Conservation (phyloP, 2,329 filamentous ascomycete species). For the Stachybotrys echinatus region DNA sequence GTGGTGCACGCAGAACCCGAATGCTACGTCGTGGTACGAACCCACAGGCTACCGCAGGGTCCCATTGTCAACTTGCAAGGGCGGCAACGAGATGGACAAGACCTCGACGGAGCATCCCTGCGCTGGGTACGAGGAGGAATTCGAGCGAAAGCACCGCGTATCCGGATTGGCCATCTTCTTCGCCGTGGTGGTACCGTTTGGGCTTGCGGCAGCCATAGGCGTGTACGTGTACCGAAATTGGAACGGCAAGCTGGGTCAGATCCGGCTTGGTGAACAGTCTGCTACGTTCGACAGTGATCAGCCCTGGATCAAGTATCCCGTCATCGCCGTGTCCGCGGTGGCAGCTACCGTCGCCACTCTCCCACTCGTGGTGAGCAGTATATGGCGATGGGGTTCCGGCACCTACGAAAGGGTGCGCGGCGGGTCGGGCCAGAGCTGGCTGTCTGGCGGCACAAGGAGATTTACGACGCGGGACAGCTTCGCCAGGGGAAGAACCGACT, state of each 20-base stretch:
- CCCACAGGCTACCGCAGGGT: conserved; percentile 86
- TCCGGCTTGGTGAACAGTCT: conserved; percentile 72
- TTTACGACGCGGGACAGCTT: conserved; percentile 91
- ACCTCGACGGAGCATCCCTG: conserved; percentile 53
- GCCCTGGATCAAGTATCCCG: conserved; percentile 75
- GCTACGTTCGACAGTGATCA: conserved; percentile 60
- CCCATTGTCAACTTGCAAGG: conserved; percentile 80
- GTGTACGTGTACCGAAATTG: conserved; percentile 84
- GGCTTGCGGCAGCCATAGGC: conserved; percentile 64
- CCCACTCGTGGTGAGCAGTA: conserved; percentile 65
- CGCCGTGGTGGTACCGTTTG: conserved; percentile 72
- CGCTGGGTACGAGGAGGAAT: conserved; percentile 77
- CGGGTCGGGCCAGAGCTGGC: conserved; percentile 44
- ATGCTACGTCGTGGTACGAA: conserved; percentile 72
- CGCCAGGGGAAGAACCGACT: conserved; percentile 80
- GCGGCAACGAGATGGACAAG: conserved; percentile 71
- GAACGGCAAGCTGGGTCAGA: conserved; percentile 86
- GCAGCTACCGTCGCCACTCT: conserved; percentile 56
- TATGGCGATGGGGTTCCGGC: conserved; percentile 62
- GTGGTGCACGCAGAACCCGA: conserved; percentile 56
- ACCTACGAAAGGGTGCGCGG: conserved; percentile 44
- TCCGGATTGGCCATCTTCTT: conserved; percentile 78
- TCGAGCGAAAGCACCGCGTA: conserved; percentile 62
- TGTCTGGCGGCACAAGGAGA: conserved; percentile 55
- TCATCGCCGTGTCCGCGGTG: conserved; percentile 63